Conservation (phyloP, 106 monocot species). For the Alisma plantagoaquatica region DNA sequence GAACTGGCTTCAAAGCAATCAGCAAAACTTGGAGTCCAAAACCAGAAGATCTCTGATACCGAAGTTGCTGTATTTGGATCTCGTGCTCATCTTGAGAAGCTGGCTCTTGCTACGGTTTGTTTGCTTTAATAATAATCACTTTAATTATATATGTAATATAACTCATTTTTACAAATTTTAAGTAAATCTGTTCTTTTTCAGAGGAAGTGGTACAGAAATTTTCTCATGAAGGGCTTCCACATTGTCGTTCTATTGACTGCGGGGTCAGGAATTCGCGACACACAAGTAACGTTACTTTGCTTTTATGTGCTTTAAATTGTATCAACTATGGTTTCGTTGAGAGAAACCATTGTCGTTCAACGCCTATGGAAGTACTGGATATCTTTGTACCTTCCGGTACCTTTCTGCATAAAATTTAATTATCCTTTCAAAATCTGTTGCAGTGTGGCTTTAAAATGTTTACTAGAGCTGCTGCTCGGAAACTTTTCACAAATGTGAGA, state of each 20-base stretch:
- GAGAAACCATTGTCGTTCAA: too few species aligned
- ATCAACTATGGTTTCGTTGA: too few species aligned
- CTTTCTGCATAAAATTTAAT: too few species aligned
- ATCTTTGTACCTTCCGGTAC: too few species aligned
- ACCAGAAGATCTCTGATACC: constrained; percentile 35
- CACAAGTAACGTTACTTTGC: constrained; percentile 47
- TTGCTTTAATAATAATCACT: too few species aligned
- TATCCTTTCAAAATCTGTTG: not conserved
- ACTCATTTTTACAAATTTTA: too few species aligned
- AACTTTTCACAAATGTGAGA: constrained; percentile 83
- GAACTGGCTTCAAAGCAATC: constrained; percentile 29
- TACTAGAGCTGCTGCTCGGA: constrained; percentile 80
- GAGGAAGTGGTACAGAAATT: constrained; percentile 93
- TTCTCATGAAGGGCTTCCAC: constrained; percentile 99
- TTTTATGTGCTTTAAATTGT: not conserved
- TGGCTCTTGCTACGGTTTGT: constrained; percentile 85
- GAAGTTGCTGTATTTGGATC: constrained; percentile 88
- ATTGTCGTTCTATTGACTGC: constrained; percentile 83
- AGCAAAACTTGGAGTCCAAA: constrained; percentile 8
- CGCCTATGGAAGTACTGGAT: too few species aligned
- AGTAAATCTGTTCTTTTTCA: constrained; percentile 22
- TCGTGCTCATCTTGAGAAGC: constrained; percentile 94
- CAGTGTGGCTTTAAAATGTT: constrained; percentile 99
- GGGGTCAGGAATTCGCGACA: constrained; percentile 92
- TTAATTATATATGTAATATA: too few species aligned